Evolutionary conservation across 805 yeast genomes (phyloP).

Genomic region (Tetrapisispora taiwanensis): DNA sequence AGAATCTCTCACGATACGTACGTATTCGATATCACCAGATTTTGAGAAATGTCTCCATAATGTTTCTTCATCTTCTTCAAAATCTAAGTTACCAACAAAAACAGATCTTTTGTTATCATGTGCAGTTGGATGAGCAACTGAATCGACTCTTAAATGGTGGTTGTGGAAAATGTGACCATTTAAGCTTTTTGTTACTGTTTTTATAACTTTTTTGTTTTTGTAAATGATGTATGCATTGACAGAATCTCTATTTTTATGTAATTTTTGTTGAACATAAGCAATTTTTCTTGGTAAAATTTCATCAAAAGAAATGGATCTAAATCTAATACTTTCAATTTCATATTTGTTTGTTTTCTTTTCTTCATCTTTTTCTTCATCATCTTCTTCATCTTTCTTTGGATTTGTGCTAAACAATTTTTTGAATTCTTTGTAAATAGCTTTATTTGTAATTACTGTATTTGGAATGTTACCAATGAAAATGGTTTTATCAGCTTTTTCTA

Average conservation of each 20-base stretch:
- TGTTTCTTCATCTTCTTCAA: constrained; percentile 84
- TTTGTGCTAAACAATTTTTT: constrained; percentile 43
- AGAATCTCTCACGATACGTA: constrained; percentile 82
- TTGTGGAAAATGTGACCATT: constrained; percentile 62
- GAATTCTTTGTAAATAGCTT: constrained; percentile 50
- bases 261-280: constrained; percentile 71
- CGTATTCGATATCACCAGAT: constrained; percentile 72
- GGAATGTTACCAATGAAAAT: constrained; percentile 83
- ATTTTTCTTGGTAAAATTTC: constrained; percentile 86
- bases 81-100: constrained; percentile 89
- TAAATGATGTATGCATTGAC: constrained; percentile 85
- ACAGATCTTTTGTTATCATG: constrained; percentile 77
- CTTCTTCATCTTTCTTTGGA: constrained; percentile 7
- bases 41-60: constrained; percentile 71
- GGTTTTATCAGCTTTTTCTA: constrained; percentile 74
- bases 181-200: constrained; percentile 30
- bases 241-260: constrained; percentile 68
- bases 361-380: constrained; percentile 8
- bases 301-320: constrained; percentile 83
- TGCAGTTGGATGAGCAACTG: constrained; percentile 81
- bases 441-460: constrained; percentile 51
- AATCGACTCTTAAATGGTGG: constrained; percentile 83
- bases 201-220: constrained; percentile 38
- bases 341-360: constrained; percentile 16
- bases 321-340: constrained; percentile 63